Percentiles rank a stretch among this genome's conserved stretches.
These are phyloP conservation scores for Laburnicola sp. DNA, from an alignment of 2,329 filamentous ascomycete genomes.

Conservation along the genomic window DNA sequence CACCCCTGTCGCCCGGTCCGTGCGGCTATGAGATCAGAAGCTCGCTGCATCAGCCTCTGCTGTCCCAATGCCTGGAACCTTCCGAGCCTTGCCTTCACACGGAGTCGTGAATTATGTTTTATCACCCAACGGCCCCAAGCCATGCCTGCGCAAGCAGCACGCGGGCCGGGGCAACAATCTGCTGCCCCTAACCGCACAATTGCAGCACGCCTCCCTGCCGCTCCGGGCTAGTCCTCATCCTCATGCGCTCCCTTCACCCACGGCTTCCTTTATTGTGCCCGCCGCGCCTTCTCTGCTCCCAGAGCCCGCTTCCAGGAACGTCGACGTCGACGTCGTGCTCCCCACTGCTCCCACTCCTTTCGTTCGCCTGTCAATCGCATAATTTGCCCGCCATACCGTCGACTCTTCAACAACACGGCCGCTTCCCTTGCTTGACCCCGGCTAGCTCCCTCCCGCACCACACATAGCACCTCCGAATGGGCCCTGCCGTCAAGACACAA, in stretches of 20 bases:
- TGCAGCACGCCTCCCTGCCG: conserved; percentile 7
- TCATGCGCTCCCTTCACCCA: conserved; percentile 8
- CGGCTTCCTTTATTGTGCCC: conserved; percentile 22
- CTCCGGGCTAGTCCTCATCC: conserved; percentile 6
- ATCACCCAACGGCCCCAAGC: conserved; percentile 46
- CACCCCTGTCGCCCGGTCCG: conserved; percentile 18
- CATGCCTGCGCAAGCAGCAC: conserved; percentile 38
- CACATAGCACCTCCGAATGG: conserved; percentile 13
- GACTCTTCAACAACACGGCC: conserved; percentile 21
- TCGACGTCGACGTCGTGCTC: conserved; percentile 16
- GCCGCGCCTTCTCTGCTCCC: conserved; percentile 7
- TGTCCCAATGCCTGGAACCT: conserved; percentile 43
- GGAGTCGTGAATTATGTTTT: conserved; percentile 46
- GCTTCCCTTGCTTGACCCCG: conserved; percentile 40
- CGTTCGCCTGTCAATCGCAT: conserved; percentile 29
- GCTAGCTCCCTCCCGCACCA: conserved; percentile 13
- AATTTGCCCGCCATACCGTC: conserved; percentile 35
- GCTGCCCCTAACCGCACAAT: conserved; percentile 11
- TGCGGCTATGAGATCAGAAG: conserved; percentile 45
- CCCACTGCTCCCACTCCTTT: conserved; percentile 36
- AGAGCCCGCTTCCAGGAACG: not conserved
- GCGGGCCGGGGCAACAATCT: conserved; percentile 32
- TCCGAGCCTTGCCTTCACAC: conserved; percentile 41
- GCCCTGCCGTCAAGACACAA: conserved; percentile 26
- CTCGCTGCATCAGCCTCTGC: conserved; percentile 44